Base-by-base conservation (phyloP, 805 yeast genomes). In the Starmera quercuum region DNA sequence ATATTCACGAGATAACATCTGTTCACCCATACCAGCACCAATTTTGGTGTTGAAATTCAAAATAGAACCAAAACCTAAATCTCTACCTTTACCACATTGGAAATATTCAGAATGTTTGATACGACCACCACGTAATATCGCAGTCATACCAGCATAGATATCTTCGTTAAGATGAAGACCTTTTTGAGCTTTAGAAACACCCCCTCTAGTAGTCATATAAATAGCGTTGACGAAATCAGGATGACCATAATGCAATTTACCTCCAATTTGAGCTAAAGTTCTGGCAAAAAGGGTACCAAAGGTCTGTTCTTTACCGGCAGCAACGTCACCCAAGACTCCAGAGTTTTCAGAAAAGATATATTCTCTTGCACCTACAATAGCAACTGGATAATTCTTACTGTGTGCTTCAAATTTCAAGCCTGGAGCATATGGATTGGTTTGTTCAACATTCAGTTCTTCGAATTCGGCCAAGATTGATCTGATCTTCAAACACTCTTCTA, bases 21-120 rank as follows among this genome's bases (percentile, higher is more conserved):
- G 94, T 61, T 83, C 94, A 58, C 92, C 92, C 94, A 83, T 83
- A 62, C 94, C 94, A 46, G 92, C 88, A 61, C 94, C 94, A 71
- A 83, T 82, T 62, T 83, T 83, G 27, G 88, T 82, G 16, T 87
- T 82, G 71, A 83, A 83, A 61, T 83, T 83, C 68, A 82, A 68
- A 62, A 83, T 82, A 5, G 92, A 81, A 39, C 87, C 87, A 59
- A 83, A 83, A 54, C 94, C 94, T 50, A 83, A 68, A 71, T 83
- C 94, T 68, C 94, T 71, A 56, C 94, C 94, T 61, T 83, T 83
- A 63, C 94, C 94, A 73, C 94, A 83, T 64, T 83, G 94, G 62
- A 76, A 79, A 56, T 82, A 83, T 54, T 83, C 94, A 66, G 87
- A 79, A 56, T 83, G 92, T 64, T 83, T 83, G 51, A 83, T 83